These are phyloP conservation scores for Alternaria rosae DNA, from an alignment of 2,329 filamentous ascomycete genomes.

Conservation along the genomic window DNA sequence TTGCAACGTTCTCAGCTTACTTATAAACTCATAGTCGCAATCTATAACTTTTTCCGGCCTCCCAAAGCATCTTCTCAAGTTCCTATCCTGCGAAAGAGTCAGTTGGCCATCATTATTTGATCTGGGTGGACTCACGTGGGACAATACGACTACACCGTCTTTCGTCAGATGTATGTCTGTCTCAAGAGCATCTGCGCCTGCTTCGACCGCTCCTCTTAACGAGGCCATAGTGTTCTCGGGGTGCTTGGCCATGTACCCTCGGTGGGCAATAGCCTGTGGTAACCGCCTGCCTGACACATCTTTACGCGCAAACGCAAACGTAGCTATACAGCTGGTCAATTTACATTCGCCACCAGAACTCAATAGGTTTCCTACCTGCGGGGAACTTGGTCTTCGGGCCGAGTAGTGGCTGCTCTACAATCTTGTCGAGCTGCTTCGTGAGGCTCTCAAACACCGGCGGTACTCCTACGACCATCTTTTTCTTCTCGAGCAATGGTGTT, in stretches of 20 bases:
- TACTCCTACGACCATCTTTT: slow-evolving; percentile 49
- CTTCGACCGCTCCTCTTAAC: slow-evolving; percentile 75
- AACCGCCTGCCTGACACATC: slow-evolving; percentile 51
- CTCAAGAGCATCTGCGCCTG: slow-evolving; percentile 82
- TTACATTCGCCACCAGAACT: background rate
- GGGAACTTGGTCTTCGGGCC: slow-evolving; percentile 43
- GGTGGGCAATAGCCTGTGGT: slow-evolving; percentile 79
- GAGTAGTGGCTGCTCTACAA: slow-evolving; percentile 45
- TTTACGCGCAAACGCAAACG: slow-evolving; percentile 45
- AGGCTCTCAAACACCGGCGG: slow-evolving; percentile 48
- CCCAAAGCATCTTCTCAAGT: slow-evolving; percentile 83
- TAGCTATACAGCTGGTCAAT: slow-evolving; percentile 37
- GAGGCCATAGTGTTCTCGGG: slow-evolving; percentile 89
- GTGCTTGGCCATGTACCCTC: slow-evolving; percentile 77
- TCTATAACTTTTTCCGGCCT: slow-evolving; percentile 75
- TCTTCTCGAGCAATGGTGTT: slow-evolving; percentile 46
- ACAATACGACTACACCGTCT: slow-evolving; percentile 85
- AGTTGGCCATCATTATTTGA: too few relatives aligned
- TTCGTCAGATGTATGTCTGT: slow-evolving; percentile 85
- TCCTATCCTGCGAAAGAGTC: slow-evolving; percentile 66
- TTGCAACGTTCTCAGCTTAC: slow-evolving; percentile 70
- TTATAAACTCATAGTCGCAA: slow-evolving; percentile 77
- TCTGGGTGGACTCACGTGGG: slow-evolving; percentile 66
- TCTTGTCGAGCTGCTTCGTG: slow-evolving; percentile 43
- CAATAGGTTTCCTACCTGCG: slow-evolving; percentile 20